Evolutionary conservation across 192 early-diverging fungal species (phyloP), one percentile per base, ranked within the genome.

Genomic region (Backusella mclennaniae): DNA sequence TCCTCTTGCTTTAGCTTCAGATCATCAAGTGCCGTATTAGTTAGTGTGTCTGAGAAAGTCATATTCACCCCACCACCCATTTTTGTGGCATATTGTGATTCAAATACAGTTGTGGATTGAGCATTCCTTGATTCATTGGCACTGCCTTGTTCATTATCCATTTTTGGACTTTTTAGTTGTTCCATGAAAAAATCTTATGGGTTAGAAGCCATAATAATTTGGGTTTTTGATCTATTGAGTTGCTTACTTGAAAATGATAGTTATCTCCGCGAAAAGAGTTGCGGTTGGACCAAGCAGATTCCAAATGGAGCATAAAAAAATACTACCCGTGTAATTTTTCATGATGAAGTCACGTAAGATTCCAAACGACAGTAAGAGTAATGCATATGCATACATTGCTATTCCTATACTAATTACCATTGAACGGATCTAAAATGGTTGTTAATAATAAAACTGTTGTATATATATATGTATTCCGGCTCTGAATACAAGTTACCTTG

Each of bases 321-420:
- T 26, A 15, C 52, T 75, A 21, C 79, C 79, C 3, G 53, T 23
- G 4, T 39, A 23, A 17, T 66, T 80, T 31, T 35, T 67, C n/a
- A 76, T 80, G 42, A 76, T 73, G 5, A 42, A 12, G 36, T 72
- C 29, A n/a, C 79, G 79, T 26, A 80, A 44, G 26, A 76, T 68
- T 76, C 79, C 79, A 80, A 76, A 80, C 1, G 76, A 74, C 14
- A 80, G 46, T 33, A 80, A 76, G 15, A 80, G 69, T 26, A 69
- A 5, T 3, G 79, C 79, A 73, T 76, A 80, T 12, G 53, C n/a
- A 29, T 39, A 35, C 0, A 80, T 41, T 29, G 74, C 71, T 29
- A 76, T 59, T n/a, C 46, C 35, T 41, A 75, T 66, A 41, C 76
- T 73, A 6, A 26, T 29, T 5, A 80, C 53, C 5, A 80, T 49